These are phyloP conservation scores for Lignosus rhinocerotis DNA, from an alignment of 1,284 basidiomycete species.

Conservation along the genomic window DNA sequence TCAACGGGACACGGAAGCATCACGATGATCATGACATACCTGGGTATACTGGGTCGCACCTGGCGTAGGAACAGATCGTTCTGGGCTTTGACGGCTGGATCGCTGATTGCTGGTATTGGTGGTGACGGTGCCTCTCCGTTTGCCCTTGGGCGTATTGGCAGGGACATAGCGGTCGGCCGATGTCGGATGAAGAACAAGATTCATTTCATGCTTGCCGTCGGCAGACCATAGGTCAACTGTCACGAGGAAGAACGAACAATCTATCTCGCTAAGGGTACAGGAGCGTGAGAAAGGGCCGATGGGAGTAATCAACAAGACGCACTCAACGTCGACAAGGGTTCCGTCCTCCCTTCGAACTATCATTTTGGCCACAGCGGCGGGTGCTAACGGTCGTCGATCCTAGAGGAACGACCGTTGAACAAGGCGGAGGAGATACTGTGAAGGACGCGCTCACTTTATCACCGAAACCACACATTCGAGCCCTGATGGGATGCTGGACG, in stretches of 20 bases:
- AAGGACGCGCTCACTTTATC: constrained; percentile 69
- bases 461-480: constrained; percentile 92
- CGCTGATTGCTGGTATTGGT: constrained; percentile 24
- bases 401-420: constrained; percentile 34
- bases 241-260: constrained; percentile 84
- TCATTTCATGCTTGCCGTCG: constrained; percentile 79
- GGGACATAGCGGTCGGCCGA: constrained; percentile 71
- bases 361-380: constrained; percentile 86
- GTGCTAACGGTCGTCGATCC: constrained; percentile 89
- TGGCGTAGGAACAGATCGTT: constrained; percentile 19
- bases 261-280: constrained; percentile 62
- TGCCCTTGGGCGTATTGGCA: constrained; percentile 51
- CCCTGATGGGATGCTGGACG: constrained; percentile 83
- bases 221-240: constrained; percentile 88
- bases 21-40: constrained; percentile 23
- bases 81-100: constrained; percentile 28
- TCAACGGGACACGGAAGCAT: constrained; percentile 14
- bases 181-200: constrained; percentile 84
- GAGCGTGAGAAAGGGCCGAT: constrained; percentile 19
- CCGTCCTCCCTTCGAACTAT: constrained; percentile 69
- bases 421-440: constrained; percentile 4
- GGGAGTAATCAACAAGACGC: constrained; percentile 33
- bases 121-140: constrained; percentile 38
- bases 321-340: constrained; percentile 76
- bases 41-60: constrained; percentile 25